Evolutionary conservation across 768 basidiomycete species (phyloP).

Genomic region (Leccinellum albellum): DNA sequence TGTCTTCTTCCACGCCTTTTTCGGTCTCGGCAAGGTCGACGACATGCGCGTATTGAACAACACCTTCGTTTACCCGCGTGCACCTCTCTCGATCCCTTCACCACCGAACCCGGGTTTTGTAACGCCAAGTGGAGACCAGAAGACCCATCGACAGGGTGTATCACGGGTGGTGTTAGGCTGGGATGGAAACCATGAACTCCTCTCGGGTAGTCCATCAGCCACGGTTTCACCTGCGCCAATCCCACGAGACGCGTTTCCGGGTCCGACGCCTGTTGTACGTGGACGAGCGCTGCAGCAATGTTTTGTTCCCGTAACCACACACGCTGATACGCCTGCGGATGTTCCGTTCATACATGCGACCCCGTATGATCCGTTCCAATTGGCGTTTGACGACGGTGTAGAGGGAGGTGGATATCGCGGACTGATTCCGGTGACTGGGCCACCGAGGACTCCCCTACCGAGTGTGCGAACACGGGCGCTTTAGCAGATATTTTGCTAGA

Average conservation of each 20-base stretch:
- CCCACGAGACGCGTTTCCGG: constrained; percentile 23
- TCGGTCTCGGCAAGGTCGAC: constrained; percentile 18
- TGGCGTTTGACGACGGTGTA: constrained; percentile 9
- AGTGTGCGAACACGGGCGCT: constrained; percentile 15
- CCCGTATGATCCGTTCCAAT: constrained; percentile 22
- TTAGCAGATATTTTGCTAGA: constrained; percentile 13
- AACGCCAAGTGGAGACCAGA: not conserved
- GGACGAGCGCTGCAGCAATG: not conserved
- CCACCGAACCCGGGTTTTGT: not conserved
- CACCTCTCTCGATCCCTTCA: not conserved
- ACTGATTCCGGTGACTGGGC: constrained; percentile 8
- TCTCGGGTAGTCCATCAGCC: not conserved
- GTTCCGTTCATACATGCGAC: constrained; percentile 1
- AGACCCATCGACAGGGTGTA: not conserved
- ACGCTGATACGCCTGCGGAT: not conserved
- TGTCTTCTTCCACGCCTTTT: constrained; percentile 24
- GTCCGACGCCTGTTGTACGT: constrained; percentile 12
- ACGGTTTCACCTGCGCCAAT: constrained; percentile 2
- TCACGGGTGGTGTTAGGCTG: constrained; percentile 14
- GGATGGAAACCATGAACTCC: constrained; percentile 20
- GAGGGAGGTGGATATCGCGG: not conserved
- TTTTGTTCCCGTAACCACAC: not conserved
- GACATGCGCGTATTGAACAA: not conserved
- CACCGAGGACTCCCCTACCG: not conserved
- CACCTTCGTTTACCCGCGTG: not conserved